Conservation (phyloP, 2,329 filamentous ascomycete genomes). For the Eutypella sp. region DNA sequence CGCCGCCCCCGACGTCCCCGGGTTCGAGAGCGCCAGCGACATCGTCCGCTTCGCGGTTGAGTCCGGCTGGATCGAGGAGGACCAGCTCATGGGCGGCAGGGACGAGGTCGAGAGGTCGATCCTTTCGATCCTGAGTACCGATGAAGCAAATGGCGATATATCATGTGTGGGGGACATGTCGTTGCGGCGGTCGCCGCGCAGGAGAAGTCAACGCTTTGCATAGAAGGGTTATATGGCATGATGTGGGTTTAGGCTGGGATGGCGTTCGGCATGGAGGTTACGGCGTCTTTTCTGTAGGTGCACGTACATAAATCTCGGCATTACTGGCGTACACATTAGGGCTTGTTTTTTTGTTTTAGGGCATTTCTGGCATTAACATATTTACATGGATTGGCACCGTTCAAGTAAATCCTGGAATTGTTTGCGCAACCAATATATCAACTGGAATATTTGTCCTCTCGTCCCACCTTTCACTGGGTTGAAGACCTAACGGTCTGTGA, state of each 20-base stretch:
- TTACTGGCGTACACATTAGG: too few relatives aligned
- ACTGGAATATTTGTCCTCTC: too few relatives aligned
- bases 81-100: slow-evolving; percentile 40
- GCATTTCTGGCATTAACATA: not conserved
- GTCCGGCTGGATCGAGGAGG: slow-evolving; percentile 51
- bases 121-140: slow-evolving; percentile 21
- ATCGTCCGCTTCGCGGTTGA: slow-evolving; percentile 54
- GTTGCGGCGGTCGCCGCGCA: slow-evolving; percentile 21
- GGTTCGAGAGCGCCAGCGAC: slow-evolving; percentile 51
- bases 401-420: too few relatives aligned
- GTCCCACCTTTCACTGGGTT: too few relatives aligned
- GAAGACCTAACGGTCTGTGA: too few relatives aligned
- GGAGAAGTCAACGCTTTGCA: slow-evolving; percentile 1
- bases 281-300: not conserved
- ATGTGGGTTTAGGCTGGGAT: not conserved
- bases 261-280: not conserved
- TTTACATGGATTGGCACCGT: not conserved
- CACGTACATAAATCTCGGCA: too few relatives aligned
- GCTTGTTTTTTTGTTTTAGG: not conserved
- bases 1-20: slow-evolving; percentile 40
- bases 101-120: slow-evolving; percentile 28
- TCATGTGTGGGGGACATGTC: slow-evolving; percentile 8
- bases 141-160: slow-evolving; percentile 9
- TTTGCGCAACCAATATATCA: not conserved
- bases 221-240: not conserved